phyloP scores from a whole-genome alignment of 495 filamentous ascomycete genomes.

The Hypoxylon fuscum region DNA sequence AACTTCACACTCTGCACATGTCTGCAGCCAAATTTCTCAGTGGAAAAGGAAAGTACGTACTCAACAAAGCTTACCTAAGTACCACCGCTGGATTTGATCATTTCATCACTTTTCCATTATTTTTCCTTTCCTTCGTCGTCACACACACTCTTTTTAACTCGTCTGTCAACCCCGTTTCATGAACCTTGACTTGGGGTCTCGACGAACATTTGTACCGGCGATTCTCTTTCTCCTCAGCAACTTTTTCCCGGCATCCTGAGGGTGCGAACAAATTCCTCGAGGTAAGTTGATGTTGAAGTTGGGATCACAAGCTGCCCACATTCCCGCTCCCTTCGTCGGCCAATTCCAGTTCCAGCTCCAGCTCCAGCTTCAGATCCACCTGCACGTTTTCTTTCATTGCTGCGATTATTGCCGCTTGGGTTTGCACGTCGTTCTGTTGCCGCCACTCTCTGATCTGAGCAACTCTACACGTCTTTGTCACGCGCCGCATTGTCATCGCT shows the following conservation, averaged over 20 bases:
- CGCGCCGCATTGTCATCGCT: conserved; percentile 24
- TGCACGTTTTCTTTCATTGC: conserved; percentile 33
- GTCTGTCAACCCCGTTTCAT: conserved; percentile 12
- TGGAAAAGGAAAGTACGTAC: background rate
- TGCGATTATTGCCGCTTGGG: conserved; percentile 14
- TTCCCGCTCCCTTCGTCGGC: conserved; percentile 29
- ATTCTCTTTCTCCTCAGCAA: conserved; percentile 4
- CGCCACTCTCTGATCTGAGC: conserved; percentile 12
- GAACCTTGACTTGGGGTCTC: background rate
- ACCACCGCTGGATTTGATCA: conserved; percentile 30
- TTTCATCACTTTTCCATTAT: conserved; percentile 41
- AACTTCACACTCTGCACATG: conserved; percentile 1
- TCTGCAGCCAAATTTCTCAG: background rate
- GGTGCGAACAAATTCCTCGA: conserved; percentile 23
- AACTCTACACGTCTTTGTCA: conserved; percentile 18
- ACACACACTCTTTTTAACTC: conserved; percentile 29
- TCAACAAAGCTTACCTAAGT: conserved; percentile 43
- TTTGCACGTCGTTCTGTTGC: conserved; percentile 22
- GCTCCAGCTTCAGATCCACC: conserved; percentile 38
- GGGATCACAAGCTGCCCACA: conserved; percentile 37
- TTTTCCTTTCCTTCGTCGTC: conserved; percentile 28
- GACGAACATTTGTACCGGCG: conserved; percentile 3
- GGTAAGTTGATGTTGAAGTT: conserved; percentile 36
- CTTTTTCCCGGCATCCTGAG: background rate
- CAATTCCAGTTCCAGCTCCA: conserved; percentile 32